These are phyloP conservation scores for Candida chilensis DNA, from an alignment of 805 yeast genomes.

Conservation along the genomic window DNA sequence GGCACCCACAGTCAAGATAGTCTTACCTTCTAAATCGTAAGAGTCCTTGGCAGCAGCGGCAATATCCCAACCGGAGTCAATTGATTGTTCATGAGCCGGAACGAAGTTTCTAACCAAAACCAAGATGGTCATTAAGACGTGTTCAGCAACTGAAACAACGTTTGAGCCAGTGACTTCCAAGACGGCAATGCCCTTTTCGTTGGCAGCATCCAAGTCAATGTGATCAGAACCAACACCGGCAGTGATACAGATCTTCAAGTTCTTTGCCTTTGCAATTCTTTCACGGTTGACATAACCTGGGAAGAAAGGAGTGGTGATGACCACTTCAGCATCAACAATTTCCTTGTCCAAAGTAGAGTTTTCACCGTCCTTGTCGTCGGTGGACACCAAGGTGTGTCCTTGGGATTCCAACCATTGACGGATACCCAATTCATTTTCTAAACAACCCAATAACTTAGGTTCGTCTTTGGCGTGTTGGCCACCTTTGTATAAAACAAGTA, in stretches of 20 bases:
- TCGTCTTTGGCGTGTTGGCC: slow-evolving; percentile 52
- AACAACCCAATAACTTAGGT: slow-evolving; percentile 54
- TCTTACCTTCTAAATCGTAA: slow-evolving; percentile 69
- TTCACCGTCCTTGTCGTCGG: slow-evolving; percentile 61
- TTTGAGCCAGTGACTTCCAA: slow-evolving; percentile 80
- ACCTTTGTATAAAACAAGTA: slow-evolving; percentile 52
- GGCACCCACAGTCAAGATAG: slow-evolving; percentile 72
- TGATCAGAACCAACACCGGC: slow-evolving; percentile 88
- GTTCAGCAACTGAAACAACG: slow-evolving; percentile 76
- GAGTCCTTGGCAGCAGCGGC: slow-evolving; percentile 69
- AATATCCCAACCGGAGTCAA: slow-evolving; percentile 61
- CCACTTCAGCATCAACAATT: slow-evolving; percentile 63
- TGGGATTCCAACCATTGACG: slow-evolving; percentile 51
- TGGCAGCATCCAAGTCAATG: slow-evolving; percentile 62
- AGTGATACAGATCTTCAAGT: slow-evolving; percentile 60
- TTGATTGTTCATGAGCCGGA: slow-evolving; percentile 67
- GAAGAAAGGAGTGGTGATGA: slow-evolving; percentile 78
- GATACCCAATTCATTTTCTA: slow-evolving; percentile 71
- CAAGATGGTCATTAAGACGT: slow-evolving; percentile 66
- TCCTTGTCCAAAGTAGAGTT: slow-evolving; percentile 51
- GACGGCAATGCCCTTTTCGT: slow-evolving; percentile 55
- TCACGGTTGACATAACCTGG: slow-evolving; percentile 69
- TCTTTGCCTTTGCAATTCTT: slow-evolving; percentile 61
- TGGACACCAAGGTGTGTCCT: slow-evolving; percentile 61
- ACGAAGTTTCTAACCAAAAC: slow-evolving; percentile 68